These are phyloP conservation scores for Linderniella brevidens DNA, from an alignment of 257 asterid species.

Conservation along the genomic window DNA sequence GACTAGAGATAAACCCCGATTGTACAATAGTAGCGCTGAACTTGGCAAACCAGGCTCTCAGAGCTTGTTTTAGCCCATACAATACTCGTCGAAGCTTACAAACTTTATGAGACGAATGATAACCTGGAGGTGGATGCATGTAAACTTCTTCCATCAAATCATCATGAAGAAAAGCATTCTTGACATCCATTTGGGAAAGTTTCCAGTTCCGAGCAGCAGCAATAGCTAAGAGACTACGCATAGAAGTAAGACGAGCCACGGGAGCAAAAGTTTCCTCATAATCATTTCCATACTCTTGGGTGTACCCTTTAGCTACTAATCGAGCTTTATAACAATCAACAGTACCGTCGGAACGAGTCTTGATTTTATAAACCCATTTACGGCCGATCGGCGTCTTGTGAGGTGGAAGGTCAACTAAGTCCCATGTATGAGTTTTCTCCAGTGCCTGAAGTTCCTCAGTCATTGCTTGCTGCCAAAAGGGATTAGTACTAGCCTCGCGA, in stretches of 20 bases:
- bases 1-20: background rate
- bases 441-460: too few relatives aligned
- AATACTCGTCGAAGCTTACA: slow-evolving; percentile 1
- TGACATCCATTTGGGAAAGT: background rate
- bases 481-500: too few relatives aligned
- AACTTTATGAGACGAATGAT: slow-evolving; percentile 1
- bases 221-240: background rate
- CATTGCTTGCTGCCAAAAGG: background rate
- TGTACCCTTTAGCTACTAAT: too few relatives aligned
- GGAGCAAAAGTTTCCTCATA: slow-evolving; percentile 4
- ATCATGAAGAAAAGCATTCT: slow-evolving; percentile 1
- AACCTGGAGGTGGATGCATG: background rate
- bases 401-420: too few relatives aligned
- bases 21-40: background rate
- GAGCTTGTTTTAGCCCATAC: slow-evolving; percentile 4
- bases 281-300: too few relatives aligned
- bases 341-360: too few relatives aligned
- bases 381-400: too few relatives aligned
- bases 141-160: background rate
- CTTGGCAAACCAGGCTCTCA: background rate
- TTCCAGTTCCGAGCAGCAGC: background rate
- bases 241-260: slow-evolving; percentile 1
- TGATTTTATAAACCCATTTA: too few relatives aligned
- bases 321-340: too few relatives aligned
- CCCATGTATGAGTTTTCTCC: too few relatives aligned